Percentiles rank a stretch among this genome's conserved stretches.
Evolutionary conservation across 2,329 filamentous ascomycete genomes (phyloP).

Genomic region (Verticillium zaregamsianum): DNA sequence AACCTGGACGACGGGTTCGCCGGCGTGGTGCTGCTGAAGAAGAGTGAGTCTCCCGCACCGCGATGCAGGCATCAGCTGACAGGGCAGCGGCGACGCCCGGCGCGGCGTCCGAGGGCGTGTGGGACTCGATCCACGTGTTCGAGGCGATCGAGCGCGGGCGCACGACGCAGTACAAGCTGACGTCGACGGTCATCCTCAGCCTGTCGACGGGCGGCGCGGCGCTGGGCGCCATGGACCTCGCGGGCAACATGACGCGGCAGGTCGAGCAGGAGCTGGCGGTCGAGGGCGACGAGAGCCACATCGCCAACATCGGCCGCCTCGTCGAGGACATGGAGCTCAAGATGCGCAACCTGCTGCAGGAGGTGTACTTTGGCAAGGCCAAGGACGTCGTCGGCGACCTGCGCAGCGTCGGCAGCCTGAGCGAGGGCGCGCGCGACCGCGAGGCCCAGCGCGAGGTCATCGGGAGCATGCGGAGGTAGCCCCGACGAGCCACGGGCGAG

Average conservation of each 20-base stretch:
- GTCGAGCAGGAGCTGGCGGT: slow-evolving; percentile 88
- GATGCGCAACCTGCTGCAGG: slow-evolving; percentile 96
- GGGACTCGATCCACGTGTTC: slow-evolving; percentile 99
- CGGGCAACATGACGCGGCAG: slow-evolving; percentile 97
- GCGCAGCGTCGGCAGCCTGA: slow-evolving; percentile 79
- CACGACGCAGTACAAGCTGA: slow-evolving; percentile 94
- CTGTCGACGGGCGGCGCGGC: slow-evolving; percentile 58
- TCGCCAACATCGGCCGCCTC: slow-evolving; percentile 88
- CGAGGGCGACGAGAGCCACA: slow-evolving; percentile 87
- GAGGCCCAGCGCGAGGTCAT: slow-evolving; percentile 90
- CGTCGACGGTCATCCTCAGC: slow-evolving; percentile 91
- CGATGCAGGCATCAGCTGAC: not conserved
- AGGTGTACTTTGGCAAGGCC: slow-evolving; percentile 99
- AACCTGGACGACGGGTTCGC: slow-evolving; percentile 97
- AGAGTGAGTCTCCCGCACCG: slow-evolving; percentile 52
- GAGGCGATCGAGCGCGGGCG: slow-evolving; percentile 91
- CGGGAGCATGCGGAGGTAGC: slow-evolving; percentile 47
- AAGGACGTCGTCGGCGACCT: slow-evolving; percentile 97
- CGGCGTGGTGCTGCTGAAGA: slow-evolving; percentile 92
- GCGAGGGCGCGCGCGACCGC: slow-evolving; percentile 77
- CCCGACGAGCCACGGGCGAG: too few relatives aligned
- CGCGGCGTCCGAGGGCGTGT: slow-evolving; percentile 70
- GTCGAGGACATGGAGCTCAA: slow-evolving; percentile 99
- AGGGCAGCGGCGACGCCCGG: slow-evolving; percentile 59
- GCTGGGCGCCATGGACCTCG: slow-evolving; percentile 84